Evolutionary conservation across 1,284 basidiomycete species (phyloP).

Genomic region (Trichosporon faecale): DNA sequence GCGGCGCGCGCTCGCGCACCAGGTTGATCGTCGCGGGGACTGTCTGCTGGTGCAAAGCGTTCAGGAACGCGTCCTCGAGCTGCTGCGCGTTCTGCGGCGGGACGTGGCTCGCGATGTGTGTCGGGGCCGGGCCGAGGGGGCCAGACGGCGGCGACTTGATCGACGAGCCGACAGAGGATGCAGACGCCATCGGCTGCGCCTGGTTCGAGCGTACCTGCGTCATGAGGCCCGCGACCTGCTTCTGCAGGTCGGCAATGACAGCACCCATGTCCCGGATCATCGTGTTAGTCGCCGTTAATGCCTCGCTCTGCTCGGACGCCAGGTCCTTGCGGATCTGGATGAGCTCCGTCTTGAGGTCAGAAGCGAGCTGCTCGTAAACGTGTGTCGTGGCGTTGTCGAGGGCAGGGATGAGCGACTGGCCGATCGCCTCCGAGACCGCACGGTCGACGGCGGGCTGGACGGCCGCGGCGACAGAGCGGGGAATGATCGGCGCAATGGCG

Average conservation of each 20-base stretch:
- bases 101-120: constrained; percentile 13
- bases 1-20: constrained; percentile 26
- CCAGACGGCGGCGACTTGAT: constrained; percentile 10
- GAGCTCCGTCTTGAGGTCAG: constrained; percentile 43
- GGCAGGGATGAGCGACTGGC: constrained; percentile 33
- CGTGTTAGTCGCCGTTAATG: constrained; percentile 20
- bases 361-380: constrained; percentile 34
- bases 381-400: constrained; percentile 24
- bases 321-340: constrained; percentile 36
- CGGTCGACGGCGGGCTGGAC: constrained; percentile 36
- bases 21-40: constrained; percentile 29
- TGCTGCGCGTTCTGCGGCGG: constrained; percentile 9
- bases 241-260: constrained; percentile 32
- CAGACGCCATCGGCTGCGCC: background rate
- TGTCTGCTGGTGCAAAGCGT: constrained; percentile 26
- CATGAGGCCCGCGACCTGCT: constrained; percentile 31
- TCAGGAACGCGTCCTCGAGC: constrained; percentile 39
- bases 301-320: constrained; percentile 24
- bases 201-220: constrained; percentile 25
- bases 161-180: constrained; percentile 3
- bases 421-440: constrained; percentile 30
- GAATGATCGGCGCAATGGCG: constrained; percentile 27
- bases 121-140: constrained; percentile 5
- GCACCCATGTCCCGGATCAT: constrained; percentile 27
- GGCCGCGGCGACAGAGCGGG: constrained; percentile 28